Base-by-base conservation (phyloP, 495 filamentous ascomycete genomes). In the Oidiodendron maius region DNA sequence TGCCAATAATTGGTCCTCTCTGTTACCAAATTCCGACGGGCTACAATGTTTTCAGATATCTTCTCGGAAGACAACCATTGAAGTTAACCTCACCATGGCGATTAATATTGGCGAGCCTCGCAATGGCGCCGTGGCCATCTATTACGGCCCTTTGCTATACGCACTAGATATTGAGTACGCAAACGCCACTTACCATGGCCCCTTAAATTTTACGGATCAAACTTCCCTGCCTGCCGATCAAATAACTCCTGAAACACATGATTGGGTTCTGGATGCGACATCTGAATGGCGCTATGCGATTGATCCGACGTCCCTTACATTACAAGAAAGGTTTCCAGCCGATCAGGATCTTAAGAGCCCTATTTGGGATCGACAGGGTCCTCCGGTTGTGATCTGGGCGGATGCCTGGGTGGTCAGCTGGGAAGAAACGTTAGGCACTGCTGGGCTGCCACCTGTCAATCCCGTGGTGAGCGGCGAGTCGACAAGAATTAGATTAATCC, bases 121-220 rank as follows among this genome's bases (percentile, higher is more conserved):
- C 6, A 43, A 72, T 39, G 74, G 71, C n/a, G 28, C 28, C 2
- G 55, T 77, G 17, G 58, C 75, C 6, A 53, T 78, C 34, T 67
- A 75, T 56, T 55, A 71, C 46, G 75, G 75, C 25, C 51, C 74
- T 2, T 60, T 80, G 4, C 50, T 78, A 1, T 79, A 78, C 54
- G 71, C 72, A 1, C 63, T 78, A 13, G 56, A 67, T 21, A 54
- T 71, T n/a, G 35, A 46, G 0, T 16, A 28, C 3, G n/a, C n/a
- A n/a, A 32, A 18, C 3, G 25, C 44, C 2, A 45, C 26, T 11
- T 43, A 16, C 9, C 4, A 6, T 10, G 6, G 17, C 11, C 40
- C 40, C 4, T 9, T 21, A 6, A 24, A 24, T 23, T 43, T 4
- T 16, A 8, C 6, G 16, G 10, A 10, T 43, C 6, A 8, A 4